Base-by-base conservation (phyloP, 305 asterid genomes). In the Ilex paraguariensis region DNA sequence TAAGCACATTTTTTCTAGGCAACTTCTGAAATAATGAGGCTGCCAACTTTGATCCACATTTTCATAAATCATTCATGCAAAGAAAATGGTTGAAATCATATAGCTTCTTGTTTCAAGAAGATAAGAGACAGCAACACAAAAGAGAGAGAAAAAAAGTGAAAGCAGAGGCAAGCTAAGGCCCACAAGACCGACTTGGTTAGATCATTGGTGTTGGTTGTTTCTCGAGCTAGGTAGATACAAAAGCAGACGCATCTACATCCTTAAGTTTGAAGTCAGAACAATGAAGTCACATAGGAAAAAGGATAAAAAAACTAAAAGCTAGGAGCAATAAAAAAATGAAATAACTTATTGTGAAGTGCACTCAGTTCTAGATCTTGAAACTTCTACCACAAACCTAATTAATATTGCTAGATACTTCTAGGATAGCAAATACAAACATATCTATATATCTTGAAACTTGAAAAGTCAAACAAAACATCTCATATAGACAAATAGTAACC, bases 131-230 rank as follows among this genome's bases (percentile, higher is more conserved):
- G 28, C 28, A 32, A 54, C 3, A 6, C 42, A 46, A 28, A 6
- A 21, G 28, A 21, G 28, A 21, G 28, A 21, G 1, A 21, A 21
- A 21, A 21, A 21, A 21, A 21, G 28, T 21, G 28, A 21, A 21
- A 0, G 28, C 1, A 21, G 28, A 21, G 28, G 28, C 28, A 21
- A 21, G 28, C 28, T 21, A 68, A n/a, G 39, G 45, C 56, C 56
- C 31, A 12, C 44, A 10, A 55, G 65, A 39, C 51, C 31, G 31
- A 1, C 50, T 36, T 49, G 33, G 62, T 54, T 56, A 55, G 63
- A 48, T 45, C 54, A 66, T 60, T 40, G 42, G 39, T 32, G 44
- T 56, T 52, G 59, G 65, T 72, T 57, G 67, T 49, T 73, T 71
- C 75, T 45, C 28, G 67, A 70, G 61, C 21, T 50, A 69, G 30